Percentiles rank a stretch among this genome's conserved stretches.
Conservation (phyloP, 1,284 basidiomycete genomes). For the Ceratobasidium theobromae region DNA sequence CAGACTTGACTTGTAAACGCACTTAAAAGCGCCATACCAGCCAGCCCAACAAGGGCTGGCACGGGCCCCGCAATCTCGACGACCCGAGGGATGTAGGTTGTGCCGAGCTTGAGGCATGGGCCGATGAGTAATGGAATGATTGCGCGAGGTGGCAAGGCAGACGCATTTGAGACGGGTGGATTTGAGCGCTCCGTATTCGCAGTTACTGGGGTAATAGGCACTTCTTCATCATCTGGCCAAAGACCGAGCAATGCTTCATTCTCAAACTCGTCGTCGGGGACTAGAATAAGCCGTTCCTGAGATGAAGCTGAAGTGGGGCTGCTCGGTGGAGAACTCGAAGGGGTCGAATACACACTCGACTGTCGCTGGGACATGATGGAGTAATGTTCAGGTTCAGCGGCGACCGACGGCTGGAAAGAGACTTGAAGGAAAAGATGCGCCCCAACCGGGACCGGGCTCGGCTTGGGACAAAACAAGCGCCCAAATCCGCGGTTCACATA, state of each 20-base stretch:
- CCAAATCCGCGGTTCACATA: slow-evolving; percentile 1
- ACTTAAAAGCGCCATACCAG: slow-evolving; percentile 20
- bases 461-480: slow-evolving; percentile 16
- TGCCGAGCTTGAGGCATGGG: slow-evolving; percentile 23
- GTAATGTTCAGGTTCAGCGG: no score
- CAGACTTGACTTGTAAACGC: slow-evolving; percentile 28
- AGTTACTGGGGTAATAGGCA: neutral
- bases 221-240: slow-evolving; percentile 25
- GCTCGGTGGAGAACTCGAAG: slow-evolving; percentile 16
- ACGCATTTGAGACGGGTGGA: neutral
- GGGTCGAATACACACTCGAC: neutral
- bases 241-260: slow-evolving; percentile 18
- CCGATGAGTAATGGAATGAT: slow-evolving; percentile 15
- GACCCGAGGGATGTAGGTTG: slow-evolving; percentile 25
- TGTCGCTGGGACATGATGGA: neutral
- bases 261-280: slow-evolving; percentile 26
- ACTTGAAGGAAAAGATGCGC: slow-evolving; percentile 22
- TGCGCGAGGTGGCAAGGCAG: slow-evolving; percentile 7
- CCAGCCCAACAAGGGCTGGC: slow-evolving; percentile 21
- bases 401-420: no score
- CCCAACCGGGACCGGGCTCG: slow-evolving; percentile 24
- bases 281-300: slow-evolving; percentile 20
- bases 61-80: slow-evolving; percentile 25
- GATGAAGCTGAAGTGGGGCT: slow-evolving; percentile 24
- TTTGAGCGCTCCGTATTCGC: neutral